Conservation (phyloP, 1,284 basidiomycete species). For the Cutaneotrichosporon daszewskae region DNA sequence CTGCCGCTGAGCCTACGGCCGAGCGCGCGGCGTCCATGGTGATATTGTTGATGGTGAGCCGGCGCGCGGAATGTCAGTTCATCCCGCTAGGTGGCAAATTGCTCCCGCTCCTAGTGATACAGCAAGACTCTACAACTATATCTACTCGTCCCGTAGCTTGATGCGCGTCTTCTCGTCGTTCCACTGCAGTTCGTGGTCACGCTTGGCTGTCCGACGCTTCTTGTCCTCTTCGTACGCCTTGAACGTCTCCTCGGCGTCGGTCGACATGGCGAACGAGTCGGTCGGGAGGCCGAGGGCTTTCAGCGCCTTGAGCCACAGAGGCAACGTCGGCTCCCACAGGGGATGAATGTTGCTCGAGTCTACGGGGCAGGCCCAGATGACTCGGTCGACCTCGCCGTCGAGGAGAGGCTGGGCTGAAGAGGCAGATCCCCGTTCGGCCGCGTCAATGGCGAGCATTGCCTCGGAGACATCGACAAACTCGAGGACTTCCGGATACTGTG, state of each 20-base stretch:
- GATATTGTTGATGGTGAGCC: no score
- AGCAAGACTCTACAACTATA: no score
- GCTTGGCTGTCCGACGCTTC: constrained; percentile 21
- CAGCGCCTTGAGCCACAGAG: constrained; percentile 37
- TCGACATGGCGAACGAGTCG: constrained; percentile 24
- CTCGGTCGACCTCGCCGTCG: constrained; percentile 26
- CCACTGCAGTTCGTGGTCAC: constrained; percentile 7
- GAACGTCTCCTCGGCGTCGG: constrained; percentile 40
- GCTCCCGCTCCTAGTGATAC: no score
- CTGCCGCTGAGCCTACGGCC: no score
- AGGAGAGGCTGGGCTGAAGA: background rate
- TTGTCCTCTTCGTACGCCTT: constrained; percentile 42
- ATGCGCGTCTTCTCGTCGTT: constrained; percentile 14
- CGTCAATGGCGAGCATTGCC: constrained; percentile 21
- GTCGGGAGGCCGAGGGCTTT: constrained; percentile 25
- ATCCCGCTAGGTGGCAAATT: no score
- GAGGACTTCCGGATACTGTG: constrained; percentile 23
- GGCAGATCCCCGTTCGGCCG: constrained; percentile 6
- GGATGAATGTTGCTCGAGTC: constrained; percentile 44
- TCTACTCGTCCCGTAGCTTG: constrained; percentile 33
- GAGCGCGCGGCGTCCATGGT: no score
- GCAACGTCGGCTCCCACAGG: constrained; percentile 42
- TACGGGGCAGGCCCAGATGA: constrained; percentile 36
- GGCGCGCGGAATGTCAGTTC: no score
- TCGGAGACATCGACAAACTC: constrained; percentile 35